These are phyloP conservation scores for Perkinsus olseni DNA, from an alignment of 169 alveolate genomes.

Conservation along the genomic window DNA sequence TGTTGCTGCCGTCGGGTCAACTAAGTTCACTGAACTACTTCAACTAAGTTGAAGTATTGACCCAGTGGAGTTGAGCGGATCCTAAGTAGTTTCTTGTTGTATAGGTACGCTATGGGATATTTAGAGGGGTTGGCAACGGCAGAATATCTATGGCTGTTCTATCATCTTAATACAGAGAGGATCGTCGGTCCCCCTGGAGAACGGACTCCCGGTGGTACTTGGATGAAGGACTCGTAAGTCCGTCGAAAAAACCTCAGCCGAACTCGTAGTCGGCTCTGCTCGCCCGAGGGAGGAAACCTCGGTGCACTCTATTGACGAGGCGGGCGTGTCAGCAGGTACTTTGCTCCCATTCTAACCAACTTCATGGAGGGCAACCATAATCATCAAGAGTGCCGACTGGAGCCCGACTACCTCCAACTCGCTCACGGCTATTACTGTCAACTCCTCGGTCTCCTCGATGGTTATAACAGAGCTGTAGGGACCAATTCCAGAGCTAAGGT, in stretches of 20 bases:
- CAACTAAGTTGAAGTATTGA: too few relatives aligned
- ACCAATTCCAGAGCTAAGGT: background rate
- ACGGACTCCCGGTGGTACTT: background rate
- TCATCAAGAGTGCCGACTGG: background rate
- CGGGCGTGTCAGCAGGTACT: too few relatives aligned
- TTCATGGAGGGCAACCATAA: background rate
- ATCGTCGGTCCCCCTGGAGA: background rate
- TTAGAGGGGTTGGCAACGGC: background rate
- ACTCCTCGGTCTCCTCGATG: background rate
- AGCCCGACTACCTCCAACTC: background rate
- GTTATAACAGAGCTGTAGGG: background rate
- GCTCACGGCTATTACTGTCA: background rate
- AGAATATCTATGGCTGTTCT: background rate
- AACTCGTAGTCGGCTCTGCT: background rate
- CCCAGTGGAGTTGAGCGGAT: too few relatives aligned
- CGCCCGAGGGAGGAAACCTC: background rate
- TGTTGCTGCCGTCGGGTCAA: too few relatives aligned
- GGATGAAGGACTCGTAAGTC: background rate
- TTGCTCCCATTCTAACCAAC: background rate
- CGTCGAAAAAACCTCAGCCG: background rate
- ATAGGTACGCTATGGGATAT: background rate
- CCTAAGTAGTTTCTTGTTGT: too few relatives aligned
- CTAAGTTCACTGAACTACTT: too few relatives aligned
- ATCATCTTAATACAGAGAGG: background rate
- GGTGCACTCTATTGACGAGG: background rate